phyloP scores from a whole-genome alignment of 192 early-diverging fungal species.

The Podila epicladia region DNA sequence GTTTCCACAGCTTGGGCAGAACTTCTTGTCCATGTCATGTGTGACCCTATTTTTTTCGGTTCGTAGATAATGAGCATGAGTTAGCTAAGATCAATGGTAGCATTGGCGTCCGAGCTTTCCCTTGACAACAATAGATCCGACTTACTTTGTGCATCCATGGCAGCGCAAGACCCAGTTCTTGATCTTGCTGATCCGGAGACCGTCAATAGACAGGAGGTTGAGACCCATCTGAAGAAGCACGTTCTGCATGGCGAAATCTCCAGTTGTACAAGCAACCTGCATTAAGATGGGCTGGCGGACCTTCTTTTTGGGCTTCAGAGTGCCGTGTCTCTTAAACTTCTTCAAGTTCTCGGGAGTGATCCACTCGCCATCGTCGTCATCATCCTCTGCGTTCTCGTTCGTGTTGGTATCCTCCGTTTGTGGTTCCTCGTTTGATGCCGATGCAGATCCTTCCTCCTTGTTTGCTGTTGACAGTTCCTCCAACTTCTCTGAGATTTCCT shows the following conservation, averaged over 20 bases:
- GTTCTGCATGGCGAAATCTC: conserved; percentile 98
- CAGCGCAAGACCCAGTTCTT: conserved; percentile 94
- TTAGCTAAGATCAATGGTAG: not conserved
- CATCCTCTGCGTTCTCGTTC: conserved; percentile 22
- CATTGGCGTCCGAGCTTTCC: too few relatives aligned
- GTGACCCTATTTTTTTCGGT: conserved; percentile 65
- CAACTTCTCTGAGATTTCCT: conserved; percentile 26
- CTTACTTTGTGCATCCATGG: conserved; percentile 90
- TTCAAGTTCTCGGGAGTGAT: conserved; percentile 93
- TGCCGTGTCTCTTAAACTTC: conserved; percentile 69
- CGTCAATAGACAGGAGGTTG: conserved; percentile 85
- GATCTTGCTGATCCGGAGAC: conserved; percentile 76
- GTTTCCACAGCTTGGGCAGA: conserved; percentile 94
- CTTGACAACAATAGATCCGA: not conserved
- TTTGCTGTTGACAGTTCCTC: conserved; percentile 37
- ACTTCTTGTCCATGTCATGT: conserved; percentile 86
- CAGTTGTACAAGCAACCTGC: conserved; percentile 89
- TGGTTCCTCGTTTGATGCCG: conserved; percentile 4
- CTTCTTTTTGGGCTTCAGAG: conserved; percentile 53
- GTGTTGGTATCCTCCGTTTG: not conserved
- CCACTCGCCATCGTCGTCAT: conserved; percentile 84
- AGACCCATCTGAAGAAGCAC: conserved; percentile 94
- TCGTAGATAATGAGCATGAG: too few relatives aligned
- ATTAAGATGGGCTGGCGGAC: conserved; percentile 50
- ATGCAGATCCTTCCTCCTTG: conserved; percentile 9